Evolutionary conservation across 2,329 filamentous ascomycete species (phyloP), one percentile per base, ranked within the genome.

Genomic region (Venturia effusa): DNA sequence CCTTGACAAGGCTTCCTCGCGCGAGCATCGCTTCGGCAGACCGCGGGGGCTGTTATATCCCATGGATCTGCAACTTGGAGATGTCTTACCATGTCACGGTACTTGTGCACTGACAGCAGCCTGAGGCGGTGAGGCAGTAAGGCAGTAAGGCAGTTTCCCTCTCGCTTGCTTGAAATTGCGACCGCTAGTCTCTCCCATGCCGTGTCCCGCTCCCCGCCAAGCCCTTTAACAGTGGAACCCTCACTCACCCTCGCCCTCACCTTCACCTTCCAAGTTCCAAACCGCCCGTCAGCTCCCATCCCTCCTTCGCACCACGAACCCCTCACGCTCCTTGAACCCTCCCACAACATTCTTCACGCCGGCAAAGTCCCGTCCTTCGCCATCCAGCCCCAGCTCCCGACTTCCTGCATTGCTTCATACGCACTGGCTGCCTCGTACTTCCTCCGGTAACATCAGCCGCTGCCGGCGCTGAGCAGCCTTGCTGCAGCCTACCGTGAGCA

Each of bases 361-460:
- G 10, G 10, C 27, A 24, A 27, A 13, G 7, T 13, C 24, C 32
- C 19, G 10, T 32, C 6, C n/a, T n/a, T n/a, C n/a, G n/a, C n/a
- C n/a, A n/a, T n/a, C n/a, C n/a, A n/a, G n/a, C n/a, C n/a, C n/a
- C n/a, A n/a, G n/a, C n/a, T n/a, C n/a, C n/a, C n/a, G n/a, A n/a
- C n/a, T n/a, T n/a, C n/a, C n/a, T n/a, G n/a, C n/a, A 17, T 57
- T 11, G 15, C 51, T 22, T 57, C 22, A 15, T 34, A 19, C 45
- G 57, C 62, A 30, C 54, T 51, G 62, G 57, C 62, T 37, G 61
- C 34, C 30, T 27, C 51, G 19, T 30, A 45, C 32, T 4, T n/a
- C 19, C 24, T 34, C n/a, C 34, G 63, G 59, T 61, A 61, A 45
- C 63, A 64, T 37, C 62, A 61, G 61, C 59, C 39, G 62, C 62